Evolutionary conservation across 306 rosid genomes (phyloP).

Genomic region (Gillenia trifoliata): DNA sequence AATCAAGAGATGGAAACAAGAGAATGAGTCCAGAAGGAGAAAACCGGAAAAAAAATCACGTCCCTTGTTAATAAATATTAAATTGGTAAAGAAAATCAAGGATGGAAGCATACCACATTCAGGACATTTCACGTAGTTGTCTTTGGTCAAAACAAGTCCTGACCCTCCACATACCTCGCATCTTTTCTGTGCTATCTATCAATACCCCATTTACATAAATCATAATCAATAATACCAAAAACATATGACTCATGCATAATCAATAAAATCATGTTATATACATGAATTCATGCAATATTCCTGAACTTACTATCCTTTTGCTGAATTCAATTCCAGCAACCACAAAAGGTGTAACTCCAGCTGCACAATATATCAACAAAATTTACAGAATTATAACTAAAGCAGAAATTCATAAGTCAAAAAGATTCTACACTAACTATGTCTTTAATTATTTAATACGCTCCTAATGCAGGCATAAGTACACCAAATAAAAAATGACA

Average conservation of each 20-base stretch:
- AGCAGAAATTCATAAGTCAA: no score
- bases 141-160: constrained; percentile 63
- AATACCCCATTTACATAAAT: not conserved
- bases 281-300: not conserved
- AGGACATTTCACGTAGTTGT: constrained; percentile 64
- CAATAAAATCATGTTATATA: no score
- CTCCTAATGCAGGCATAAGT: no score
- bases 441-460: no score
- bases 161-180: constrained; percentile 83
- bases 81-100: not conserved
- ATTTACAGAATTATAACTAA: not conserved
- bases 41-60: no score
- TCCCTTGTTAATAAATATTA: not conserved
- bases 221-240: not conserved
- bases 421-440: no score
- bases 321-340: constrained; percentile 90
- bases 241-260: not conserved
- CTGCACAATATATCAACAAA: constrained; percentile 29
- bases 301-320: constrained; percentile 74
- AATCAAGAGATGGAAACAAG: no score
- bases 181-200: constrained; percentile 63
- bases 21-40: no score
- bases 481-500: no score
- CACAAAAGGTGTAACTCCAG: constrained; percentile 83
- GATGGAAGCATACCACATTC: constrained; percentile 50